These are phyloP conservation scores for Vitis riparia DNA, from an alignment of 164 flowering plant genomes.

Conservation along the genomic window DNA sequence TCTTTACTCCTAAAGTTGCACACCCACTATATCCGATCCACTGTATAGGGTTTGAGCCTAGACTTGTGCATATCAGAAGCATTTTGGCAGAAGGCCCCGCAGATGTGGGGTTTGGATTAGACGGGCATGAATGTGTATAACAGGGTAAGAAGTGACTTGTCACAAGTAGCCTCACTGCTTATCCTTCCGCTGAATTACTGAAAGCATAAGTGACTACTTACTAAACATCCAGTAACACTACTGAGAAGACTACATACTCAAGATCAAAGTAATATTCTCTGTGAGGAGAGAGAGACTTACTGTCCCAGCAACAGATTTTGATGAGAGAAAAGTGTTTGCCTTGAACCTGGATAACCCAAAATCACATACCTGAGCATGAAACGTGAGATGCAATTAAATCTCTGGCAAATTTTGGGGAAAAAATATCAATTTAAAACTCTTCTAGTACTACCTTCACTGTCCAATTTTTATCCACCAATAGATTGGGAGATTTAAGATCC, in stretches of 20 bases:
- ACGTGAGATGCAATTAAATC: constrained; percentile 1
- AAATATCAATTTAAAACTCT: no score
- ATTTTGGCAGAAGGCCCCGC: no score
- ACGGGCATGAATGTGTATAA: not conserved
- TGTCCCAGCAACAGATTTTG: constrained; percentile 98
- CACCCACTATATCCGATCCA: no score
- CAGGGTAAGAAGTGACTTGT: not conserved
- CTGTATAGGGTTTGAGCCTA: no score
- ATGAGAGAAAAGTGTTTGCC: constrained; percentile 84
- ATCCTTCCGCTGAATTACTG: no score
- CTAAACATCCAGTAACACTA: no score
- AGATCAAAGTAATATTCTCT: no score
- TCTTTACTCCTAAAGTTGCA: no score
- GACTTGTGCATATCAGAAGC: no score
- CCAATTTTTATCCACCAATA: constrained; percentile 97
- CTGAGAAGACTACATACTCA: not conserved
- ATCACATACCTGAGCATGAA: constrained; percentile 74
- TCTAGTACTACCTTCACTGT: constrained; percentile 67
- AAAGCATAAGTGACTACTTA: no score
- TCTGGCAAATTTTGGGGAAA: not conserved
- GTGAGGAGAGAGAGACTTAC: constrained; percentile 39
- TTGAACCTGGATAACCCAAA: constrained; percentile 97
- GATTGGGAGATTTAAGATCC: constrained; percentile 95
- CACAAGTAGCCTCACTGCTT: not conserved
- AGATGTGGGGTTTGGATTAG: no score